phyloP scores from a whole-genome alignment of 1,284 basidiomycete species.

The Omphalotus olearius region DNA sequence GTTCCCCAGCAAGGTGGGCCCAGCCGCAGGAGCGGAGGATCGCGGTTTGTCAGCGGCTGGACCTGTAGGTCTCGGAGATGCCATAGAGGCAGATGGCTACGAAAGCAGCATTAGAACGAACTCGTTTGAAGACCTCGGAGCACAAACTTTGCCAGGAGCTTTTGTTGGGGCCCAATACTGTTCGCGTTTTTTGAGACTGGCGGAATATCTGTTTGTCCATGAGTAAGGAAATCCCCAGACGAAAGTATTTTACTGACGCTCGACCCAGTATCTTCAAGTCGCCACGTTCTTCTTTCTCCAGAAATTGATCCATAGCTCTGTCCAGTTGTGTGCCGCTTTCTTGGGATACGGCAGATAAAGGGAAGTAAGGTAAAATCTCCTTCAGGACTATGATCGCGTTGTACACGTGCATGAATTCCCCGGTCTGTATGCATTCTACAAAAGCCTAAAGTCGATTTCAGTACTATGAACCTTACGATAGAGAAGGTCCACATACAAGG shows the following conservation, averaged over 20 bases:
- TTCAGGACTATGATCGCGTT: constrained; percentile 89
- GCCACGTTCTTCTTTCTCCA: constrained; percentile 74
- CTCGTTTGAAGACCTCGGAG: neutral
- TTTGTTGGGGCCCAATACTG: constrained; percentile 50
- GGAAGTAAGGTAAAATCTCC: constrained; percentile 86
- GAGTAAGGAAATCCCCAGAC: neutral
- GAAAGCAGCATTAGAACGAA: neutral
- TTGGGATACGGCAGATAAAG: constrained; percentile 55
- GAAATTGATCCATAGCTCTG: constrained; percentile 60
- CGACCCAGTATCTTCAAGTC: constrained; percentile 79
- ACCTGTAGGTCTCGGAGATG: constrained; percentile 34
- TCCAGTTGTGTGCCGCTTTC: constrained; percentile 58
- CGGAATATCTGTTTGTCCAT: constrained; percentile 49
- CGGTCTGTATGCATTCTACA: constrained; percentile 60
- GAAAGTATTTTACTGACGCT: constrained; percentile 46
- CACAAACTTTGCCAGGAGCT: constrained; percentile 8
- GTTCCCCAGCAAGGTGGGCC: constrained; percentile 29
- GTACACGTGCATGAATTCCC: constrained; percentile 93
- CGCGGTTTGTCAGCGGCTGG: constrained; percentile 39
- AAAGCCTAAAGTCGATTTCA: constrained; percentile 41
- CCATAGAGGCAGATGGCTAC: constrained; percentile 28
- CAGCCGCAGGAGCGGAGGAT: constrained; percentile 29
- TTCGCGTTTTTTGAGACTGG: constrained; percentile 68
- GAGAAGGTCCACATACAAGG: constrained; percentile 38
- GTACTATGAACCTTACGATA: neutral